Conservation (phyloP, 306 rosid genomes). For the Ammopiptanthus mongolicus region DNA sequence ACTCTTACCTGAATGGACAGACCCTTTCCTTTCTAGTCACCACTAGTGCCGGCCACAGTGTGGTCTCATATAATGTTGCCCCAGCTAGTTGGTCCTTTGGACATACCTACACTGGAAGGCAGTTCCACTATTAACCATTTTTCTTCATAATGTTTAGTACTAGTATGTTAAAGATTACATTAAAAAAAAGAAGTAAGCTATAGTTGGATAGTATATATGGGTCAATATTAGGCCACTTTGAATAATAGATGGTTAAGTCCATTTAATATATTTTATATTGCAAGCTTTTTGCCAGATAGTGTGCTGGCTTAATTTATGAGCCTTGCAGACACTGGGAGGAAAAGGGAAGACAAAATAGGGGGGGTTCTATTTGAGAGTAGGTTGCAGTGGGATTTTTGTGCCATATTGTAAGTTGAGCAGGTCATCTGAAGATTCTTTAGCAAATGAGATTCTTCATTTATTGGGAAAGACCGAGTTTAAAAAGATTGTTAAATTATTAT, state of each 20-base stretch:
- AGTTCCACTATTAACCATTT: constrained; percentile 25
- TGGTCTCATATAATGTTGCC: constrained; percentile 33
- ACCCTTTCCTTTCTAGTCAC: constrained; percentile 42
- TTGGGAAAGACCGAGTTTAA: neutral
- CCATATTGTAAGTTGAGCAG: constrained; percentile 11
- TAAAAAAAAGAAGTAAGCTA: neutral
- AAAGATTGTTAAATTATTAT: neutral
- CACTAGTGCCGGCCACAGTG: constrained; percentile 32
- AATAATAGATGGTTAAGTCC: constrained; percentile 27
- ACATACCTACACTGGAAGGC: constrained; percentile 41
- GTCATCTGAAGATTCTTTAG: neutral
- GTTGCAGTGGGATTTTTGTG: neutral
- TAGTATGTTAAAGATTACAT: neutral
- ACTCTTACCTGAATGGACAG: constrained; percentile 41
- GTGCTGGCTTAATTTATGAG: constrained; percentile 27
- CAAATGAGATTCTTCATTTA: neutral
- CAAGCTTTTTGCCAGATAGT: constrained; percentile 15
- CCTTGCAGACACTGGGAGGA: no score
- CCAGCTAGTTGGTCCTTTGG: constrained; percentile 44
- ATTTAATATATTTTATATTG: neutral
- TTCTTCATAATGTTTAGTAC: neutral
- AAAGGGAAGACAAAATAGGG: no score
- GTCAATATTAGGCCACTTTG: constrained; percentile 4
- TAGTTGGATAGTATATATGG: constrained; percentile 16
- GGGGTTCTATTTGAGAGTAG: neutral